Conservation (phyloP, 129 eudicot genomes). For the Tagetes patula region DNA sequence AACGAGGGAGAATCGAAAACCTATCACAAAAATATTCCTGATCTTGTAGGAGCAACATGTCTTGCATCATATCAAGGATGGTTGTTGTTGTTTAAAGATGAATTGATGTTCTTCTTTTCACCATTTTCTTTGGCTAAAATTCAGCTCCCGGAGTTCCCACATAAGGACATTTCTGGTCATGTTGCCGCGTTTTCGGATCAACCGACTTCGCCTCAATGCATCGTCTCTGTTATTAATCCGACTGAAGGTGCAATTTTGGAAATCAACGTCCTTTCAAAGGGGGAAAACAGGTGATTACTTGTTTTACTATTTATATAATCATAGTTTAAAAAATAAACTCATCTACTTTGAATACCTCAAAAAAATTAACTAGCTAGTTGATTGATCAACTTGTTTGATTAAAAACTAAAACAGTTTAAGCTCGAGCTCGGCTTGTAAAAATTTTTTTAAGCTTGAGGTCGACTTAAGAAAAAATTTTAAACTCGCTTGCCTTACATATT, state of each 20-base stretch:
- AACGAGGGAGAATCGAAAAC: conserved; percentile 6
- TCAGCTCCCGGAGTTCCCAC: conserved; percentile 39
- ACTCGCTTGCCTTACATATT: no score
- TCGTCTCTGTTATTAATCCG: conserved; percentile 26
- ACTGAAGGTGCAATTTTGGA: background rate
- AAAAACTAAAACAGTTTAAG: no score
- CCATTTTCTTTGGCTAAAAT: conserved; percentile 38
- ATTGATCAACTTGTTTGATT: no score
- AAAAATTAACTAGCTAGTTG: no score
- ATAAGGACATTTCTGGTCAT: background rate
- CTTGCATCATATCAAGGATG: conserved; percentile 47
- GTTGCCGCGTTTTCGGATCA: conserved; percentile 35
- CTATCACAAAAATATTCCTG: conserved; percentile 32
- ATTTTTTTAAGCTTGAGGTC: no score
- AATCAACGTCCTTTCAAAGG: conserved; percentile 29
- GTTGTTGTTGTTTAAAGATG: conserved; percentile 30
- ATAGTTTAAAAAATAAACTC: no score
- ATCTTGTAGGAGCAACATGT: conserved; percentile 27
- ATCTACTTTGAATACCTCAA: no score
- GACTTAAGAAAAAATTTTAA: no score
- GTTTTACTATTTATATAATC: no score
- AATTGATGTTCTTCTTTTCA: conserved; percentile 35
- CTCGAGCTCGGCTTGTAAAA: no score
- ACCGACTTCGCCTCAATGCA: conserved; percentile 37
- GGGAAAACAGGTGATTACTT: conserved; percentile 14